A percentile compares a stretch with the other conserved stretches of the same genome.
Conservation (phyloP, 2,329 filamentous ascomycete species). For the Ophiostoma angusticollis region DNA sequence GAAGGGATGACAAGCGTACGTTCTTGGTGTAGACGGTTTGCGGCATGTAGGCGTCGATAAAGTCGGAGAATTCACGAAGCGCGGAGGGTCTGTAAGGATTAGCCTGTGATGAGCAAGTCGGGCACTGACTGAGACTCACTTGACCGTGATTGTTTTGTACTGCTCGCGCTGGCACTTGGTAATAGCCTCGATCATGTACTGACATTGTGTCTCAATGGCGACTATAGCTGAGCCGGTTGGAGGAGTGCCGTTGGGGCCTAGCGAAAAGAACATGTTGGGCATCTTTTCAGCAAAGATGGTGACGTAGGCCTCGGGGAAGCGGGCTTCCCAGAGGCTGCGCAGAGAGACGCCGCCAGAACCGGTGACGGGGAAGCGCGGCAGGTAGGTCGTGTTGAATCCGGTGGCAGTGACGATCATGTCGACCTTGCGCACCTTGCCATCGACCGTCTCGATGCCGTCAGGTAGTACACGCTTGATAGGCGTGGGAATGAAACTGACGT, state of each 20-base stretch:
- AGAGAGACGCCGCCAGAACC: constrained; percentile 19
- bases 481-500: constrained; percentile 33
- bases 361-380: constrained; percentile 36
- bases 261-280: constrained; percentile 6
- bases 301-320: constrained; percentile 5
- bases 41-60: constrained; percentile 8
- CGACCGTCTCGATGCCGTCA: constrained; percentile 32
- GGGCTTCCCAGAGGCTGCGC: neutral
- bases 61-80: neutral
- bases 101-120: neutral
- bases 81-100: neutral
- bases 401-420: constrained; percentile 45
- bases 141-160: constrained; percentile 1
- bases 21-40: constrained; percentile 2
- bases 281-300: constrained; percentile 3
- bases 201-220: constrained; percentile 1
- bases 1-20: too few relatives aligned
- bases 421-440: constrained; percentile 33
- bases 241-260: constrained; percentile 9
- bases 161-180: constrained; percentile 5
- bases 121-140: constrained; percentile 1
- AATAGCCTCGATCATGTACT: constrained; percentile 6
- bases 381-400: constrained; percentile 40
- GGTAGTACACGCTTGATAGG: constrained; percentile 31
- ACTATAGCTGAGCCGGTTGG: constrained; percentile 5